Evolutionary conservation across 768 basidiomycete species (phyloP).

Genomic region (Tricholoma bakamatsutake): DNA sequence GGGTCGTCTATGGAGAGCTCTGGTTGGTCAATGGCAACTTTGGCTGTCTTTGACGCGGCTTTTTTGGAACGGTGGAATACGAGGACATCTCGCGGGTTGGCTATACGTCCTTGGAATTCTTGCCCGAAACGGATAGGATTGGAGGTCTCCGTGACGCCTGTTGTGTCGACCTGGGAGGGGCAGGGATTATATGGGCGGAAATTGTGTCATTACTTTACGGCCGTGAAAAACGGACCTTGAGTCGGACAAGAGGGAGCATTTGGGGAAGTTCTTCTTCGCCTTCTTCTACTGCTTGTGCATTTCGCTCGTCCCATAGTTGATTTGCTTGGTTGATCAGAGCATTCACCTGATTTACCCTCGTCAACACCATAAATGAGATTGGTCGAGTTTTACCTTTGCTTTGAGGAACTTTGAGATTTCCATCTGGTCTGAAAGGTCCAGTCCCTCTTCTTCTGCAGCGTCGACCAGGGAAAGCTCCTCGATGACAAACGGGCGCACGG

Average conservation of each 20-base stretch:
- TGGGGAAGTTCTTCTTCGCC: conserved; percentile 56
- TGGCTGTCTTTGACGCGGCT: conserved; percentile 38
- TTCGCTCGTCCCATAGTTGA: conserved; percentile 70
- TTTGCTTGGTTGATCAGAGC: conserved; percentile 76
- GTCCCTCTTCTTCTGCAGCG: conserved; percentile 67
- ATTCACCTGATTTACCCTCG: conserved; percentile 49
- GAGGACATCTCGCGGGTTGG: conserved; percentile 92
- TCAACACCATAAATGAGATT: not conserved
- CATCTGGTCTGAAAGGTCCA: conserved; percentile 77
- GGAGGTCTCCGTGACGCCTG: conserved; percentile 84
- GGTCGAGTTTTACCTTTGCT: conserved; percentile 40
- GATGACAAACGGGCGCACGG: conserved; percentile 91
- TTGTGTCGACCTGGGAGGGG: conserved; percentile 72
- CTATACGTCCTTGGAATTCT: conserved; percentile 84
- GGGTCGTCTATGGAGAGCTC: conserved; percentile 80
- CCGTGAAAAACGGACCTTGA: conserved; percentile 50
- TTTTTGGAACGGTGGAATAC: conserved; percentile 85
- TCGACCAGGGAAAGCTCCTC: conserved; percentile 75
- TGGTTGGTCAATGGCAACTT: conserved; percentile 70
- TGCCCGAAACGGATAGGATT: conserved; percentile 97
- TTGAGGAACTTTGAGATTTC: conserved; percentile 80
- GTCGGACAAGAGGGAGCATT: conserved; percentile 83
- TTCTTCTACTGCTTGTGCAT: conserved; percentile 50
- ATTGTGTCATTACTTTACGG: not conserved
- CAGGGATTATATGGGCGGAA: not conserved